These are phyloP conservation scores for Saccharomyces hybrid DNA, from an alignment of 1,139 yeast genomes.

Conservation along the genomic window DNA sequence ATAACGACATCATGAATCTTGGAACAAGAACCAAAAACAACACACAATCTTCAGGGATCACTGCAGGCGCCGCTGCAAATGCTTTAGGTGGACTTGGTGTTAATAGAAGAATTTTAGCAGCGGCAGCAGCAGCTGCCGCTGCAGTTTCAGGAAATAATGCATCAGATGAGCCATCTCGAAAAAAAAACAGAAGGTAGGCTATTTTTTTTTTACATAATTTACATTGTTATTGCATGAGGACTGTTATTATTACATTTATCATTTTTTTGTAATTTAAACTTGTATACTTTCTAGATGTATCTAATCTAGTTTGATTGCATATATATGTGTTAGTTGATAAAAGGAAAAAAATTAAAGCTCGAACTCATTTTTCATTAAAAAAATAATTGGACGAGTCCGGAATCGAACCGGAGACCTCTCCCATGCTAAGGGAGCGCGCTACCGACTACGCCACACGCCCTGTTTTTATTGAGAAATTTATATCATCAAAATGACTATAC, in stretches of 20 bases:
- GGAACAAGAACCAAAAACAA: constrained; percentile 21
- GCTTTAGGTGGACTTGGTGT: constrained; percentile 31
- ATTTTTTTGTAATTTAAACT: background rate
- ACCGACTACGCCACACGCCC: too few relatives aligned
- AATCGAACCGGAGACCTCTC: too few relatives aligned
- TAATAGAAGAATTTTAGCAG: constrained; percentile 31
- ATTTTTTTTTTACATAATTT: background rate
- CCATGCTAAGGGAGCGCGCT: too few relatives aligned
- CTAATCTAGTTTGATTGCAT: too few relatives aligned
- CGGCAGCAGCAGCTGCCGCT: constrained; percentile 34
- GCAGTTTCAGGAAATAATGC: constrained; percentile 28
- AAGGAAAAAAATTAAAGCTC: too few relatives aligned
- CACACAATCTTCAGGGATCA: constrained; percentile 20
- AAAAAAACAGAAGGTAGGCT: constrained; percentile 12
- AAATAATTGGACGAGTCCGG: too few relatives aligned
- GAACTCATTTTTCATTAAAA: too few relatives aligned
- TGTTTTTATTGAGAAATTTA: too few relatives aligned
- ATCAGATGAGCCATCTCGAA: constrained; percentile 24
- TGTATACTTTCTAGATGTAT: background rate
- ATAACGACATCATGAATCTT: constrained; percentile 48
- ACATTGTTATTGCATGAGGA: background rate
- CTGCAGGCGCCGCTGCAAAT: constrained; percentile 19
- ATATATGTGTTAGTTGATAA: too few relatives aligned
- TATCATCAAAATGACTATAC: too few relatives aligned
- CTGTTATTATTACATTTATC: background rate